Conservation (phyloP, 1,284 basidiomycete genomes). For the Ustilago shanxiensis region DNA sequence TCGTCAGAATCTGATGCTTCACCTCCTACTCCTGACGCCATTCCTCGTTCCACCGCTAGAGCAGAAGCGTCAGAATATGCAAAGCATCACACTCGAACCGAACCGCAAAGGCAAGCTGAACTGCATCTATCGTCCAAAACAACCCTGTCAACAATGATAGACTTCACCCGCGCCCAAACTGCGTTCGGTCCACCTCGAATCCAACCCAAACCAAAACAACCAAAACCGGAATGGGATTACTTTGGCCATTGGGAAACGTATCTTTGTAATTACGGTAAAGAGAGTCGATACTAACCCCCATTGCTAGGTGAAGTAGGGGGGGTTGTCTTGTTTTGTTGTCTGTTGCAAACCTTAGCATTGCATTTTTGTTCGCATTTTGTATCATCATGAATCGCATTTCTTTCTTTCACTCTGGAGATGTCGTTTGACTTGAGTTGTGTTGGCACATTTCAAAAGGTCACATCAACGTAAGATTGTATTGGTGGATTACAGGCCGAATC, state of each 20-base stretch:
- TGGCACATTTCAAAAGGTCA: no score
- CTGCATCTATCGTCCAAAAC: constrained; percentile 11
- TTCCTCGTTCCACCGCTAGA: not conserved
- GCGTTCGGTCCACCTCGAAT: constrained; percentile 13
- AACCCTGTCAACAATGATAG: constrained; percentile 30
- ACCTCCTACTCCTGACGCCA: constrained; percentile 22
- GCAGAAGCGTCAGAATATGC: not conserved
- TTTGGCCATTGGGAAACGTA: constrained; percentile 43
- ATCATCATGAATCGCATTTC: no score
- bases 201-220: constrained; percentile 9
- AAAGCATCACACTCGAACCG: not conserved
- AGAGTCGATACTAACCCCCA: not conserved
- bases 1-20: constrained; percentile 24
- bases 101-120: constrained; percentile 4
- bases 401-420: no score
- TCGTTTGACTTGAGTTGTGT: no score
- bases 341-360: no score
- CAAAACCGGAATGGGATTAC: constrained; percentile 11
- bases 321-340: no score
- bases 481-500: constrained; percentile 22
- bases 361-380: no score
- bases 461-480: no score
- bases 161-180: constrained; percentile 31
- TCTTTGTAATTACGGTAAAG: constrained; percentile 38
- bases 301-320: no score